Evolutionary conservation across 306 rosid genomes (phyloP), one percentile per base, ranked within the genome.

Genomic region (Vachellia collinsii): DNA sequence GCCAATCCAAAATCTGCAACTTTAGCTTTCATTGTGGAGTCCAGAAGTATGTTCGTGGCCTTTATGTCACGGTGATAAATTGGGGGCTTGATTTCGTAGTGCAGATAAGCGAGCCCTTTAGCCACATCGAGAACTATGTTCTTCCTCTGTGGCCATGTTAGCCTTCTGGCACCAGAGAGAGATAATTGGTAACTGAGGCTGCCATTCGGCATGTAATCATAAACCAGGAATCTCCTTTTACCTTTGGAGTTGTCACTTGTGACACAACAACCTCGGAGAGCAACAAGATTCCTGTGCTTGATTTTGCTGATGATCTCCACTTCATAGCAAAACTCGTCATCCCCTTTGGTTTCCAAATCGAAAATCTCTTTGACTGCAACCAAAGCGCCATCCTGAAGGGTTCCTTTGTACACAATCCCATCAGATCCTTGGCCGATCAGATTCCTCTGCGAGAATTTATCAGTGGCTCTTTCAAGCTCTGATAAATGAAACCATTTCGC

Each of bases 131-230:
- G 82, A 6, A 94, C 84, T 51, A 94, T 90, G 64, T 72, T 88
- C 87, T 89, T 94, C 4, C 98, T 85, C 68, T 90, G 91, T 51
- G 96, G 98, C 98, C 97, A 94, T 20, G 89, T 87, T 34, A 92
- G 71, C 78, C 36, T 85, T 13, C 66, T 65, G 23, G 88, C 70
- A 2, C 79, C 88, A 62, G 42, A 25, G 53, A 29, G 1, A 37
- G 82, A 87, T 84, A 94, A 79, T 58, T 88, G 93, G 43, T 89
- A 86, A 64, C 90, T 75, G 4, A 94, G 77, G 67, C 74, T 92
- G 0, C 95, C 94, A 81, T 92, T 94, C 5, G 92, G 76, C 98
- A 94, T 92, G 66, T 84, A 86, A 72, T 94, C 97, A 72, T 90
- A 90, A 74, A 94, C 95, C 22, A 92, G 22, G 83, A 88, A 92